Evolutionary conservation across 2,329 filamentous ascomycete species (phyloP).

Genomic region (Fusarium hainanense): DNA sequence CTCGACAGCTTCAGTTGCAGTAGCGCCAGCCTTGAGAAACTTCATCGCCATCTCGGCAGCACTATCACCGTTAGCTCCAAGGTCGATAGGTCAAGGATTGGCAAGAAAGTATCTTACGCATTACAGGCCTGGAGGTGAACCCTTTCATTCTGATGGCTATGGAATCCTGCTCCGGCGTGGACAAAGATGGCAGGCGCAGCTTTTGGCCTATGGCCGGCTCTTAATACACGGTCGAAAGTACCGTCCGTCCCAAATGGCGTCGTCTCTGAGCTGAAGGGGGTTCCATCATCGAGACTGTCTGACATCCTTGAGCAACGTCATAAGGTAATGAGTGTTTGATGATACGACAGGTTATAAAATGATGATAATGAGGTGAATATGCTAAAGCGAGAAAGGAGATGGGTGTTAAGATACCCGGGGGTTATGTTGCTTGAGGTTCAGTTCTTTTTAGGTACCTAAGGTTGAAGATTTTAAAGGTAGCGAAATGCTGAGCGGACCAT

Average conservation of each 20-base stretch:
- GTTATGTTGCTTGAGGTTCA: constrained; percentile 16
- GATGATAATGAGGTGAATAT: not conserved
- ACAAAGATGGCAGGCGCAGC: constrained; percentile 83
- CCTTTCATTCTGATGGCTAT: constrained; percentile 86
- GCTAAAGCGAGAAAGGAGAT: not conserved
- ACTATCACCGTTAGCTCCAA: constrained; percentile 57
- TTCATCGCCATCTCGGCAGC: constrained; percentile 87
- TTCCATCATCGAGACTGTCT: constrained; percentile 43
- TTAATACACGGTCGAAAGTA: constrained; percentile 54
- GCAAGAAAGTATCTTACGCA: constrained; percentile 69
- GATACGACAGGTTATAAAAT: not conserved
- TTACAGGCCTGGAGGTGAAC: constrained; percentile 88
- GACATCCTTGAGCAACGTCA: constrained; percentile 49
- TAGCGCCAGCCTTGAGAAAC: constrained; percentile 80
- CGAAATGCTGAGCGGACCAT: not conserved
- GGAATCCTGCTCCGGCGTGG: constrained; percentile 94
- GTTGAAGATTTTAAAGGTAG: constrained; percentile 2
- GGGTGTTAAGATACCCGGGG: not conserved
- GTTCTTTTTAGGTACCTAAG: constrained; percentile 22
- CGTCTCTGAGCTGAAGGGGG: constrained; percentile 59
- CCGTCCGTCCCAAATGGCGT: constrained; percentile 59
- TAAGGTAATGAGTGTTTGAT: constrained; percentile 20
- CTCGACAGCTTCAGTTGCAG: constrained; percentile 89
- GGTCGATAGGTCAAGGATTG: not conserved
- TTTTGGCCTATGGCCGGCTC: constrained; percentile 50